Conservation (phyloP, 495 filamentous ascomycete genomes). For the Neurospora sublineolata region DNA sequence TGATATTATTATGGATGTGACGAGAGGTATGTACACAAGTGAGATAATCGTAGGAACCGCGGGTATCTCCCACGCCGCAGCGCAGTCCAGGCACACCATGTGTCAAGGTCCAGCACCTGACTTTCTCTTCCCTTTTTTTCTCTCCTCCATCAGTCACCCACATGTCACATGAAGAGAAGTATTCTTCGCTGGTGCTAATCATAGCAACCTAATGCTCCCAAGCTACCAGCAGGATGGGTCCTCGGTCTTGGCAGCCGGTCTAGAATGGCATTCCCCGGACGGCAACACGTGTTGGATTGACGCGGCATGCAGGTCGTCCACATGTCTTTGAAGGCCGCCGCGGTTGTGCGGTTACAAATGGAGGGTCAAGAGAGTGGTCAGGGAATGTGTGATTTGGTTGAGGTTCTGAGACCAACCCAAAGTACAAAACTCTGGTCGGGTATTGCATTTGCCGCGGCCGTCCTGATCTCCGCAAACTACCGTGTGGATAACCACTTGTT, state of each 20-base stretch:
- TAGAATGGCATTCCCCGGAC: background rate
- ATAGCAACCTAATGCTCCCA: background rate
- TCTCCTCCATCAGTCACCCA: background rate
- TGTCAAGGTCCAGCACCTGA: background rate
- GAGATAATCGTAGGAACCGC: background rate
- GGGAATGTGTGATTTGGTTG: background rate
- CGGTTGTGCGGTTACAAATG: background rate
- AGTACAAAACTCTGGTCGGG: background rate
- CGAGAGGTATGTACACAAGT: background rate
- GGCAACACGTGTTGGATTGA: background rate
- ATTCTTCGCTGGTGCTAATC: background rate
- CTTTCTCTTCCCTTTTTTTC: background rate
- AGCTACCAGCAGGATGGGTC: background rate
- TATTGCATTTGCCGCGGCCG: background rate
- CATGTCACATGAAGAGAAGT: background rate
- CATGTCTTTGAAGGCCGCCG: background rate
- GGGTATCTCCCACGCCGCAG: background rate
- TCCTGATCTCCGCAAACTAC: background rate
- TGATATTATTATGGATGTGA: background rate
- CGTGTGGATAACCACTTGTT: background rate
- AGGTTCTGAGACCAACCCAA: background rate
- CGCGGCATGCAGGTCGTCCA: background rate
- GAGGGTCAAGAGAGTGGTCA: background rate
- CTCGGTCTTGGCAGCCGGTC: background rate
- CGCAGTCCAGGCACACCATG: background rate